Evolutionary conservation across 352 stramenopile species (phyloP), one percentile per base, ranked within the genome.

Genomic region (Globisporangium rhizosaccharum): DNA sequence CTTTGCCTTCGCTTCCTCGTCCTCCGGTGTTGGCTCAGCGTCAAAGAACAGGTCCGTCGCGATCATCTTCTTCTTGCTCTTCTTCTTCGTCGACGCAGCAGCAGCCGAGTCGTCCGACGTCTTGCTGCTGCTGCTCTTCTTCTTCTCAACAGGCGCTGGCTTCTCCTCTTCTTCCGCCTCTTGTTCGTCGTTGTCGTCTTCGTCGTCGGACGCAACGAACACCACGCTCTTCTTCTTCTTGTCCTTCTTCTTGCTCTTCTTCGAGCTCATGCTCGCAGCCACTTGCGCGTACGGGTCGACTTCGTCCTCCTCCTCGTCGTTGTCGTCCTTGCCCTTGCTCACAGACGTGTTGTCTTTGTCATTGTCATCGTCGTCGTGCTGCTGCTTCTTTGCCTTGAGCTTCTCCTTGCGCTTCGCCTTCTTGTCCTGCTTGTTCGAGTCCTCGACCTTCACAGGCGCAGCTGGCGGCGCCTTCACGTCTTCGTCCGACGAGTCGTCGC

Each of bases 31-130:
- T 8, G n/a, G 48, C 20, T 70, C 57, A 10, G 73, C 61, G 44
- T 92, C 82, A 44, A 92, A 92, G 59, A 92, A 90, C 37, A 92
- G 48, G 46, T 89, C 79, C 0, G 68, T 64, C 15, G 79, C 75
- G 60, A 91, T 91, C 68, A 78, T 78, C 70, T 94, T 91, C 78
- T 94, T 93, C 70, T 79, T 88, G 59, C 82, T 90, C 69, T 90
- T 90, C 68, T 88, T 89, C 67, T 90, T 88, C 63, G 79, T 79
- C 46, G 23, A 23, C 23, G 23, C 23, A 23, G 23, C 23, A 23
- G 67, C 64, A 20, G 36, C 18, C 54, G 58, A 70, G 9, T 68
- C 62, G 15, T 77, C 61, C 33, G 75, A 66, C 42, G 79, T 62
- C 28, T 33, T 20, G 73, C 51, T 17, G 74, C 65, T n/a, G 73